phyloP scores from a whole-genome alignment of 2,329 filamentous ascomycete species.

The Colletotrichum cuscutae region DNA sequence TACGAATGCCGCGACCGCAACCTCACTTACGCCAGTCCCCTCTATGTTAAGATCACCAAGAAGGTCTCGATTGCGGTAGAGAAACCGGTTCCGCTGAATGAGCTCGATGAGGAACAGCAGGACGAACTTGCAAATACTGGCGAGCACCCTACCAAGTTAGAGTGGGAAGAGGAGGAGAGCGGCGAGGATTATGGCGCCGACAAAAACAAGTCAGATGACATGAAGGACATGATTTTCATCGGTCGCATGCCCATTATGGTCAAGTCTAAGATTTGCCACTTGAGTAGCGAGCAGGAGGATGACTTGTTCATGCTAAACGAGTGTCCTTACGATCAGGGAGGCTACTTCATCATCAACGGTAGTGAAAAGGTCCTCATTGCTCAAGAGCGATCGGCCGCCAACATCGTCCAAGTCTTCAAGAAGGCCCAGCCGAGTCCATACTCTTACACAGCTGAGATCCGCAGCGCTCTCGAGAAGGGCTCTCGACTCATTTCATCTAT shows the following conservation, averaged over 20 bases:
- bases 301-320: conserved; percentile 93
- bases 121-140: conserved; percentile 64
- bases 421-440: conserved; percentile 94
- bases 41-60: conserved; percentile 90
- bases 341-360: conserved; percentile 99
- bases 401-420: conserved; percentile 99
- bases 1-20: conserved; percentile 97
- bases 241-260: conserved; percentile 98
- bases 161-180: conserved; percentile 70
- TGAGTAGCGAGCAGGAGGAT: conserved; percentile 85
- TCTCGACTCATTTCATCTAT: conserved; percentile 94
- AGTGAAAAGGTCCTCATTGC: conserved; percentile 98
- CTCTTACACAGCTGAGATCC: conserved; percentile 93
- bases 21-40: conserved; percentile 91
- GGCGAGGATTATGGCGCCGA: conserved; percentile 62
- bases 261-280: conserved; percentile 93
- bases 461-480: conserved; percentile 95
- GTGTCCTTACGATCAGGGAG: conserved; percentile 97
- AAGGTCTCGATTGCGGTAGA: conserved; percentile 87
- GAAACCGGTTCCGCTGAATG: conserved; percentile 71
- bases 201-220: conserved; percentile 62
- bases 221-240: conserved; percentile 84
- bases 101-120: conserved; percentile 74
- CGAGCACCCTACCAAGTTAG: conserved; percentile 66
- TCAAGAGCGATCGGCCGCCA: conserved; percentile 96